Conservation (phyloP, 2,329 filamentous ascomycete species). For the Alternaria alternata region DNA sequence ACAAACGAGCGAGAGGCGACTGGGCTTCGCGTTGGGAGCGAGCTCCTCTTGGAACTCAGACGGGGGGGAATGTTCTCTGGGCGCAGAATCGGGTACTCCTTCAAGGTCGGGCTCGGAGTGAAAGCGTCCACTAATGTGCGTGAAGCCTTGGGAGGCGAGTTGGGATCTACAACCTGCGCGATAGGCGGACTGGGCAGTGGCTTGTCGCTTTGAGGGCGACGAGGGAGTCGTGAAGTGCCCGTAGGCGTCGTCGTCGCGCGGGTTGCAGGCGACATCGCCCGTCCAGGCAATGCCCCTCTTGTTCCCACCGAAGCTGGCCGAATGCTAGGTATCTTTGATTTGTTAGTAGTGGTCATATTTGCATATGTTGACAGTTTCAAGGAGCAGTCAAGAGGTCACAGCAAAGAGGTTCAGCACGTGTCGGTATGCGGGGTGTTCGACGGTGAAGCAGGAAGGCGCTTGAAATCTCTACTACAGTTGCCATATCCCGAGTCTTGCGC, state of each 20-base stretch:
- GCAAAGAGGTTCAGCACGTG: slow-evolving; percentile 1
- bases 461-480: slow-evolving; percentile 5
- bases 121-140: slow-evolving; percentile 53
- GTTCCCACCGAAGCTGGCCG: slow-evolving; percentile 12
- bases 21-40: slow-evolving; percentile 9
- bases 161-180: slow-evolving; percentile 38
- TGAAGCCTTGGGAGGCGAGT: slow-evolving; percentile 47
- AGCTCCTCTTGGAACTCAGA: slow-evolving; percentile 28
- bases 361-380: slow-evolving; percentile 6
- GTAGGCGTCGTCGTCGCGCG: slow-evolving; percentile 12
- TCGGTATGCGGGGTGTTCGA: neutral
- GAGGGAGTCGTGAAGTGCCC: slow-evolving; percentile 40
- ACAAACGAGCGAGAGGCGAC: slow-evolving; percentile 1
- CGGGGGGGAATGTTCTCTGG: slow-evolving; percentile 37
- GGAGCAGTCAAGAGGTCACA: slow-evolving; percentile 14
- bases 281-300: slow-evolving; percentile 21
- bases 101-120: slow-evolving; percentile 39
- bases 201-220: slow-evolving; percentile 42
- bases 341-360: slow-evolving; percentile 8
- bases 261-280: slow-evolving; percentile 1
- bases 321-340: slow-evolving; percentile 21
- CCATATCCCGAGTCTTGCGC: slow-evolving; percentile 2
- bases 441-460: neutral
- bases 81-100: slow-evolving; percentile 39
- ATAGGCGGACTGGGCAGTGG: slow-evolving; percentile 52